These are phyloP conservation scores for Gossypium schwendimanii DNA, from an alignment of 441 rosid species.

Conservation along the genomic window DNA sequence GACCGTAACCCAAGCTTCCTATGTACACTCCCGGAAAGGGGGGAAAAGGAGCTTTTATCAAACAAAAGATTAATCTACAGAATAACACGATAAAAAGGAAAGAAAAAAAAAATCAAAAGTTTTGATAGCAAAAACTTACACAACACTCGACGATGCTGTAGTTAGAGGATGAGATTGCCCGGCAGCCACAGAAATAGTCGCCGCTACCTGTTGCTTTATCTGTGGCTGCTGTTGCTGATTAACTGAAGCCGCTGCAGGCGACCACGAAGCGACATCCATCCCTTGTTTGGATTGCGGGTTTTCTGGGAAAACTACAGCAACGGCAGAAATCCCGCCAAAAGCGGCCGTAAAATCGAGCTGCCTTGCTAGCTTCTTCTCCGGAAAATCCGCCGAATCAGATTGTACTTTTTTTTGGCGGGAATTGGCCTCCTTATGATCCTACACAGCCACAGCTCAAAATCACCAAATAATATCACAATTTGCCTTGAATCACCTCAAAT, in stretches of 20 bases:
- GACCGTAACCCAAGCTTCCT: background rate
- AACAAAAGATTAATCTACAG: background rate
- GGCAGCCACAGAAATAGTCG: background rate
- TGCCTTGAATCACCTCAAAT: constrained; percentile 23
- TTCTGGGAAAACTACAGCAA: constrained; percentile 37
- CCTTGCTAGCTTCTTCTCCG: constrained; percentile 63
- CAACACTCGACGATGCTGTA: constrained; percentile 34
- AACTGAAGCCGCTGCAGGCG: constrained; percentile 29
- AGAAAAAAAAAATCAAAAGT: background rate
- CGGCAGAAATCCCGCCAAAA: constrained; percentile 19
- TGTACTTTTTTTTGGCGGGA: constrained; percentile 43
- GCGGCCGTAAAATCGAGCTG: constrained; percentile 70
- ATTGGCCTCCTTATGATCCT: constrained; percentile 23
- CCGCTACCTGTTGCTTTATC: constrained; percentile 13
- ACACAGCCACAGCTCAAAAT: constrained; percentile 7
- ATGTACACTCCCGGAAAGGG: background rate
- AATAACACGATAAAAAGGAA: background rate
- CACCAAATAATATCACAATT: constrained; percentile 13
- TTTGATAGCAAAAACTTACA: constrained; percentile 37
- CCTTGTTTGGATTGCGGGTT: constrained; percentile 39
- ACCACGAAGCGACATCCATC: constrained; percentile 14
- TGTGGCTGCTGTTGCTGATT: constrained; percentile 17
- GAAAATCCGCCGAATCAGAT: constrained; percentile 37
- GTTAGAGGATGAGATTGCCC: background rate
- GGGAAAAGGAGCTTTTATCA: background rate